Percentiles rank a stretch among this genome's conserved stretches.
Conservation (phyloP, 495 filamentous ascomycete species). For the Rostrohypoxylon terebratum region DNA sequence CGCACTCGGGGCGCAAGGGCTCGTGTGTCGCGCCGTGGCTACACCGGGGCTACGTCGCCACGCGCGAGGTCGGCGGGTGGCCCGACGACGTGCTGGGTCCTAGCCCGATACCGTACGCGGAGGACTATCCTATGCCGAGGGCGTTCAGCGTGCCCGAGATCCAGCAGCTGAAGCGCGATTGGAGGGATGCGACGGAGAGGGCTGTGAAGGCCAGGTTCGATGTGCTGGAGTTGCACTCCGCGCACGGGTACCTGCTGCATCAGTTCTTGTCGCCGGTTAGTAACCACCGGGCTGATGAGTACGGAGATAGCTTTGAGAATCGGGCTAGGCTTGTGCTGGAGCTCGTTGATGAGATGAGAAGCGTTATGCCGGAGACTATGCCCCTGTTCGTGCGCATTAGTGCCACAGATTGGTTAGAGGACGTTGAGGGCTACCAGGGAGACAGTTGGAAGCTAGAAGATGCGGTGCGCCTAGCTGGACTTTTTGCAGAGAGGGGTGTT, state of each 20-base stretch:
- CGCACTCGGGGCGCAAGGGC: conserved; percentile 81
- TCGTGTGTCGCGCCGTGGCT: conserved; percentile 61
- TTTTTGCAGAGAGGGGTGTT: conserved; percentile 66
- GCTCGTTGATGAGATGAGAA: conserved; percentile 58
- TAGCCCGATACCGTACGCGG: conserved; percentile 53
- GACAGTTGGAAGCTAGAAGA: conserved; percentile 67
- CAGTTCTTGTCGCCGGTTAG: conserved; percentile 69
- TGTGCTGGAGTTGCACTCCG: conserved; percentile 65
- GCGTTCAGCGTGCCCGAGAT: conserved; percentile 67
- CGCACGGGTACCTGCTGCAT: conserved; percentile 70
- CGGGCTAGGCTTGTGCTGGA: conserved; percentile 65
- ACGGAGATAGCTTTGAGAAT: conserved; percentile 69
- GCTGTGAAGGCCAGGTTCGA: conserved; percentile 66
- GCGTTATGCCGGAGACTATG: conserved; percentile 64
- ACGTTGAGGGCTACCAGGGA: conserved; percentile 48
- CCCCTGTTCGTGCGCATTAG: conserved; percentile 73
- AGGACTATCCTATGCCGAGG: conserved; percentile 53
- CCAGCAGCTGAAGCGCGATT: conserved; percentile 58
- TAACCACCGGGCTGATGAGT: conserved; percentile 69
- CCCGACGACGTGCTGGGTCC: conserved; percentile 72
- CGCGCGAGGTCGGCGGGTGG: conserved; percentile 70
- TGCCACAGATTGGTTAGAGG: conserved; percentile 73
- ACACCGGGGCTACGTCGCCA: conserved; percentile 40
- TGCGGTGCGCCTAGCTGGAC: conserved; percentile 63
- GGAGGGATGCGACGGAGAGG: conserved; percentile 64